Percentiles rank a stretch among this genome's conserved stretches.
Evolutionary conservation across 108 stramenopile species (phyloP).

Genomic region (Cyclotella atomus): DNA sequence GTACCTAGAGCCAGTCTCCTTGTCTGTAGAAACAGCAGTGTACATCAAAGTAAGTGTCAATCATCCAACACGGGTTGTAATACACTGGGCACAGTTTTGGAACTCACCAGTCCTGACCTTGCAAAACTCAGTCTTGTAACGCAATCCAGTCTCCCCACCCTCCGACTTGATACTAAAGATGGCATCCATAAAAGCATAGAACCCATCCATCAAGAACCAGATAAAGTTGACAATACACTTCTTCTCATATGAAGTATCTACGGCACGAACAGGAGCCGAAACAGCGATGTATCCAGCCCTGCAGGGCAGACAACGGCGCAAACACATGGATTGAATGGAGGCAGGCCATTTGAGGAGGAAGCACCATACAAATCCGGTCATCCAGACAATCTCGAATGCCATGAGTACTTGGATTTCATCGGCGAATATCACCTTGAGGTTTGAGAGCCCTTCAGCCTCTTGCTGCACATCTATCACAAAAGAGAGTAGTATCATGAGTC

Average conservation of each 20-base stretch:
- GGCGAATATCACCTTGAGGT: constrained; percentile 23
- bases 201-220: not conserved
- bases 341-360: constrained; percentile 52
- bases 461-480: constrained; percentile 39
- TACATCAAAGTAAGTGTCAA: not conserved
- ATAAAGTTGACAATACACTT: constrained; percentile 18
- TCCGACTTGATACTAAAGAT: constrained; percentile 35
- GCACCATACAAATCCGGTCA: constrained; percentile 54
- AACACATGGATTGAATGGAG: constrained; percentile 48
- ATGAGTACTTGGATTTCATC: constrained; percentile 63
- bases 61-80: not conserved
- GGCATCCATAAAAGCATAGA: constrained; percentile 24
- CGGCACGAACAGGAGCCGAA: constrained; percentile 24
- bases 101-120: constrained; percentile 22
- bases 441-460: constrained; percentile 31
- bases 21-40: constrained; percentile 6
- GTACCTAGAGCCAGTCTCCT: constrained; percentile 39
- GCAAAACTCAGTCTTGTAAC: constrained; percentile 31
- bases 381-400: constrained; percentile 61
- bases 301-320: constrained; percentile 49
- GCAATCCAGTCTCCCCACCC: not conserved
- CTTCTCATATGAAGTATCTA: constrained; percentile 19
- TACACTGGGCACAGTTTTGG: not conserved
- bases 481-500: not conserved
- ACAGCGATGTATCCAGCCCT: constrained; percentile 63